A percentile compares a stretch with the other conserved stretches of the same genome.
Evolutionary conservation across 306 rosid genomes (phyloP).

Genomic region (Vigna unguiculata): DNA sequence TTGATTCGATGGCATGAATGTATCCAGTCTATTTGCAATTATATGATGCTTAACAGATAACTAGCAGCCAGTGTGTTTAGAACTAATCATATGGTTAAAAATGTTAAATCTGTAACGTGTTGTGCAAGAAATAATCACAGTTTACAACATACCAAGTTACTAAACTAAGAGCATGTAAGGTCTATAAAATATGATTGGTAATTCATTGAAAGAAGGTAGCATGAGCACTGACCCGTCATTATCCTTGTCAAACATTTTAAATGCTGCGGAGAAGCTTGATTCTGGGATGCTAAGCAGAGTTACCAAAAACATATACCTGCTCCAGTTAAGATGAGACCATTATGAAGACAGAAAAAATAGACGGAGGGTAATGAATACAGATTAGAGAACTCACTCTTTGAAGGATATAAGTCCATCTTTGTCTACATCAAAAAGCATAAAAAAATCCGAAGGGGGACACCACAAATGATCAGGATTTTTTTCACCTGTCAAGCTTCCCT

Average conservation of each 20-base stretch:
- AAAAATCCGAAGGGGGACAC: conserved; percentile 4
- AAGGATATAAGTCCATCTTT: conserved; percentile 10
- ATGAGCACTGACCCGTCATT: conserved; percentile 65
- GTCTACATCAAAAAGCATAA: conserved; percentile 32
- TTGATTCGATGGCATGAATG: conserved; percentile 7
- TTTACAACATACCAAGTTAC: neutral
- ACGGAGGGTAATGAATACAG: neutral
- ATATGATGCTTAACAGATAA: neutral
- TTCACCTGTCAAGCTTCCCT: conserved; percentile 32
- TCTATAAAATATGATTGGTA: conserved; percentile 1
- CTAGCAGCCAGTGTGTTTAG: neutral
- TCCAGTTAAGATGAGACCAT: conserved; percentile 29
- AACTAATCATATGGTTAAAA: neutral
- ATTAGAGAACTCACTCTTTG: conserved; percentile 23
- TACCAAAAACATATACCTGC: conserved; percentile 79
- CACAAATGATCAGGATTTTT: conserved; percentile 23
- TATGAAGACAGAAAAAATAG: neutral
- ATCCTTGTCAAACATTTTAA: conserved; percentile 77
- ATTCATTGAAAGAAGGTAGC: conserved; percentile 37
- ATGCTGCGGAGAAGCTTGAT: conserved; percentile 68
- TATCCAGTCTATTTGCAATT: neutral
- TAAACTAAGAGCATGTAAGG: conserved; percentile 2
- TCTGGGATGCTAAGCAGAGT: conserved; percentile 89
- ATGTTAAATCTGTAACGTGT: neutral
- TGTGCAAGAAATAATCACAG: conserved; percentile 15